Evolutionary conservation across 2,329 filamentous ascomycete genomes (phyloP).

Genomic region (Aspergillus calidoustus): DNA sequence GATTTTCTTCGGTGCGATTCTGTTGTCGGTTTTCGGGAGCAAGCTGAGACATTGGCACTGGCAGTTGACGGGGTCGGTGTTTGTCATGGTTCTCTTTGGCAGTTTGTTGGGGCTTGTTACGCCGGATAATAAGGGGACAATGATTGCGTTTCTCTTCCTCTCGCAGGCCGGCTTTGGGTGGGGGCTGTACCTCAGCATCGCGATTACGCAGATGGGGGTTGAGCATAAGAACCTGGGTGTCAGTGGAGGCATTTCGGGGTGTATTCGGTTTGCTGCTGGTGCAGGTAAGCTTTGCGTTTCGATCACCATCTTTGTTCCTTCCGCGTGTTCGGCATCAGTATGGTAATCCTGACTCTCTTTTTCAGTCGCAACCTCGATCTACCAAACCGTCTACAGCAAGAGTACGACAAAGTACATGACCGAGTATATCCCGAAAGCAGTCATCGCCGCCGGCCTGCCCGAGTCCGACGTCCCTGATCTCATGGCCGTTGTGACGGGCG

Average conservation of each 20-base stretch:
- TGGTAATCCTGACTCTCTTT: no score
- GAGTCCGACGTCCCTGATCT: no score
- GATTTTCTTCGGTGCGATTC: conserved; percentile 39
- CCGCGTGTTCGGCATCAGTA: no score
- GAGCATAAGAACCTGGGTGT: conserved; percentile 55
- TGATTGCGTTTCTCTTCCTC: conserved; percentile 53
- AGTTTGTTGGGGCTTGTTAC: conserved; percentile 50
- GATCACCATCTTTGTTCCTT: no score
- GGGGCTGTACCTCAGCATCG: conserved; percentile 51
- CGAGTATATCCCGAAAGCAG: no score
- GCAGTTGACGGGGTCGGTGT: conserved; percentile 50
- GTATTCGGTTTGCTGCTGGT: conserved; percentile 2
- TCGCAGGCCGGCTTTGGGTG: conserved; percentile 53
- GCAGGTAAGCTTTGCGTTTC: no score
- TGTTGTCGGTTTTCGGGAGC: conserved; percentile 49
- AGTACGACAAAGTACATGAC: no score
- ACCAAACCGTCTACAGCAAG: no score
- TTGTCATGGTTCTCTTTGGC: conserved; percentile 55
- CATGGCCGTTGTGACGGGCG: no score
- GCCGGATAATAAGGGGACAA: conserved; percentile 50
- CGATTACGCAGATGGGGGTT: conserved; percentile 56
- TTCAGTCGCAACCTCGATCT: no score
- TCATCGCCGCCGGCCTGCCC: no score
- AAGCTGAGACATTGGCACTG: conserved; percentile 53
- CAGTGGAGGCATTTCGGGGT: conserved; percentile 44